Base-by-base conservation (phyloP, 108 stramenopile species). In the Cyclostephanos tholiformis region DNA sequence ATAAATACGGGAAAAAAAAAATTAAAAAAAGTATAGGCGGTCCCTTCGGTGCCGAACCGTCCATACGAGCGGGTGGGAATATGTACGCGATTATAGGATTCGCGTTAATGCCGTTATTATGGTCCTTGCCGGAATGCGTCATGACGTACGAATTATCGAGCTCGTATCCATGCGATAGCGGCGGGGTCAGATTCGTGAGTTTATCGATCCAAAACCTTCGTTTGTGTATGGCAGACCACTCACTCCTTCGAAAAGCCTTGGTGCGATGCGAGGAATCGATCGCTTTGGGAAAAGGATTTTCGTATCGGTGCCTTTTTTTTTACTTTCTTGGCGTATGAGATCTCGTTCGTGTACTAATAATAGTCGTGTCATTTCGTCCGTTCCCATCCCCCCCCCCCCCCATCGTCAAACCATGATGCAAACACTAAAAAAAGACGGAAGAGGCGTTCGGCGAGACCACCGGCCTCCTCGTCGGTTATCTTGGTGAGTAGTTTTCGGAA, bases 61-160 rank as follows among this genome's bases (percentile, higher is more conserved):
- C 86, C 4, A 86, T 98, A 1, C 83, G 85, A 11, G 84, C 93
- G 0, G 97, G 84, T 9, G 97, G 97, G 0, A 87, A 91, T 17
- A 73, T 95, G 26, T 92, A 90, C 55, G 83, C 97, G 13, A 72
- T 98, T 9, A 71, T 95, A 17, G 97, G 78, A 11, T 95, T 95
- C 62, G 46, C 85, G n/a, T 49, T 95, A 4, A 71, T 95, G 39
- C 97, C 97, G 0, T 49, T 97, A 22, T 49, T 97, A 1, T 98
- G 97, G 97, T 88, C 92, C 0, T n/a, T 95, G 3, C 96, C 94
- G n/a, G 98, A 98, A 72, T 92, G 92, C 2, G 69, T 95, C 43
- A 88, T 98, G 59, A 97, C 97, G 12, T 92, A 94, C 29, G 96
- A 97, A 70, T 72, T 97, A 41, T 89, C 90, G 22, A 74, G 88